Percentiles rank a stretch among this genome's conserved stretches.
Evolutionary conservation across 495 filamentous ascomycete species (phyloP).

Genomic region (Aspergillus nidulans): DNA sequence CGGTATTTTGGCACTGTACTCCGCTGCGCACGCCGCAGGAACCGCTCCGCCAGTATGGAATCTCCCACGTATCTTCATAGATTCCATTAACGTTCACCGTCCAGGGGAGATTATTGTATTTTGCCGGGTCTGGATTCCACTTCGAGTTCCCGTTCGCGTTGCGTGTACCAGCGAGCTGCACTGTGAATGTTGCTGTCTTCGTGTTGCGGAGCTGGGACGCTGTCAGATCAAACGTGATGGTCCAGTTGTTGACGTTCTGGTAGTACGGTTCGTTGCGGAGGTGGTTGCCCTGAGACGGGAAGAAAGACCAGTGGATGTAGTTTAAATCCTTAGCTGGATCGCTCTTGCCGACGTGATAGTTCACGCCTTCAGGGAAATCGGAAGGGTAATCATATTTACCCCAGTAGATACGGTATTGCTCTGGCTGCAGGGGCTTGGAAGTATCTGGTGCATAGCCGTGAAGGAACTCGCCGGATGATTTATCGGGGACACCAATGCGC

Average conservation of each 20-base stretch:
- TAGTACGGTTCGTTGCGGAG: conserved; percentile 26
- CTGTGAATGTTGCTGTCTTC: conserved; percentile 45
- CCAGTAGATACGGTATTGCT: conserved; percentile 51
- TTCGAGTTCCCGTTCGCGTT: conserved; percentile 54
- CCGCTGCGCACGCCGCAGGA: conserved; percentile 46
- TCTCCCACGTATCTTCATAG: conserved; percentile 14
- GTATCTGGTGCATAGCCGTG: conserved; percentile 41
- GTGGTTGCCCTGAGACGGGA: conserved; percentile 40
- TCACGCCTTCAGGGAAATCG: conserved; percentile 51
- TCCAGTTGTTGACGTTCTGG: conserved; percentile 46
- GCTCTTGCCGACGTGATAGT: conserved; percentile 47
- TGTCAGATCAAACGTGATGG: conserved; percentile 42
- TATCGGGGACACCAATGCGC: conserved; percentile 52
- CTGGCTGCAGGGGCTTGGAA: conserved; percentile 42
- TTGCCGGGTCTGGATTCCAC: conserved; percentile 36
- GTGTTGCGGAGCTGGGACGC: conserved; percentile 16
- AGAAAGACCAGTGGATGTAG: conserved; percentile 52
- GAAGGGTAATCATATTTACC: conserved; percentile 47
- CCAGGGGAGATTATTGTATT: conserved; percentile 37
- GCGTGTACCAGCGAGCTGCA: conserved; percentile 54
- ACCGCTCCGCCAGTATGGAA: conserved; percentile 25
- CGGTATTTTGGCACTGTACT: conserved; percentile 52
- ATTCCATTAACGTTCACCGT: conserved; percentile 25
- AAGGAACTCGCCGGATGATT: conserved; percentile 48
- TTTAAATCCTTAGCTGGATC: conserved; percentile 43